Percentiles rank a stretch among this genome's conserved stretches.
These are phyloP conservation scores for Wickerhamomyces xylosicus DNA, from an alignment of 805 yeast species.

Conservation along the genomic window DNA sequence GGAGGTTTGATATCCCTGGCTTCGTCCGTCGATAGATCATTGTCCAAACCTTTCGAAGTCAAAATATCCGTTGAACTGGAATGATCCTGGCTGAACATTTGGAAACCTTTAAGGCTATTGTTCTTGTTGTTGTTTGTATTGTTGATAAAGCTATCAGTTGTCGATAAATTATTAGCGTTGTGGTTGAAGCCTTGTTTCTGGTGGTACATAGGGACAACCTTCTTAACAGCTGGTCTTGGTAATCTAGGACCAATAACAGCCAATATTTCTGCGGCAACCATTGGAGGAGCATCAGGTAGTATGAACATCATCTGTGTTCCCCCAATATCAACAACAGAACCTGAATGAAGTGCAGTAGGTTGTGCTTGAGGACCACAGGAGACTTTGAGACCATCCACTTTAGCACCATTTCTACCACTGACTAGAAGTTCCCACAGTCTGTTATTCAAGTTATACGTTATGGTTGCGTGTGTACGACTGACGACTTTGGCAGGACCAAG, in stretches of 20 bases:
- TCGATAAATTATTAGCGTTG: background rate
- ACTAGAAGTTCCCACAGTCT: constrained; percentile 84
- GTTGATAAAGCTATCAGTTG: background rate
- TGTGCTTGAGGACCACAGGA: constrained; percentile 32
- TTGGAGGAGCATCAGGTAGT: constrained; percentile 81
- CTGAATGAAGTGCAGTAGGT: constrained; percentile 59
- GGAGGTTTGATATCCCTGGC: constrained; percentile 94
- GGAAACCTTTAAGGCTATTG: constrained; percentile 34
- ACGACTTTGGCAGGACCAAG: constrained; percentile 98
- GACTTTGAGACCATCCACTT: constrained; percentile 58
- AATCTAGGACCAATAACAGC: constrained; percentile 23
- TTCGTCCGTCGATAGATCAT: constrained; percentile 77
- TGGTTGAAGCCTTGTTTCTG: background rate
- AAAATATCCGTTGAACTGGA: constrained; percentile 4
- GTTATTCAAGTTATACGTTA: constrained; percentile 61
- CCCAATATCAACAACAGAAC: constrained; percentile 89
- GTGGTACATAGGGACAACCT: constrained; percentile 1
- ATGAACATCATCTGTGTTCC: constrained; percentile 99
- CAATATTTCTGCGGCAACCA: constrained; percentile 33
- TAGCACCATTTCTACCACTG: constrained; percentile 87
- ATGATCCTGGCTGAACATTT: constrained; percentile 37
- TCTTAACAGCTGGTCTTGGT: constrained; percentile 19
- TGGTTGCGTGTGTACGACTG: constrained; percentile 79
- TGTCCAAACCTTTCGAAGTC: constrained; percentile 2
- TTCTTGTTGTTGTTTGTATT: background rate